These are phyloP conservation scores for Saccharomycopsis vini DNA, from an alignment of 805 yeast species.

Conservation along the genomic window DNA sequence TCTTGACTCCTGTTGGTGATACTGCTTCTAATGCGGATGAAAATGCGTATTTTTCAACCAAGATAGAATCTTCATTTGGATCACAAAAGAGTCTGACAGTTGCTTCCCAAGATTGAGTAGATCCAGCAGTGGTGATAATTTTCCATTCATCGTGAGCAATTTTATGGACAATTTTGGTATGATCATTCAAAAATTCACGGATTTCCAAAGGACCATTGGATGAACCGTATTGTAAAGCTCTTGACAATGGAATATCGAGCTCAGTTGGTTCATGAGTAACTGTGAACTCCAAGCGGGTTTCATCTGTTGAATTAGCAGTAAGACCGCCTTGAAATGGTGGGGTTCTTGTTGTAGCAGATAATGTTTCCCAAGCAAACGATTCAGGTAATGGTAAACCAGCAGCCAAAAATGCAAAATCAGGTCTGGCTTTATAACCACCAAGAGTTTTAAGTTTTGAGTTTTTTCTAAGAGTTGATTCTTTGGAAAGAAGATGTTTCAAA, in stretches of 20 bases:
- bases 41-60: conserved; percentile 61
- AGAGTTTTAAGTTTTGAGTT: conserved; percentile 5
- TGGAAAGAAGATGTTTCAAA: conserved; percentile 3
- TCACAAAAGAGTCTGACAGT: conserved; percentile 48
- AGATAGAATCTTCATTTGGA: conserved; percentile 53
- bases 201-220: conserved; percentile 60
- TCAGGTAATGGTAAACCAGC: conserved; percentile 78
- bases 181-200: conserved; percentile 49
- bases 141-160: conserved; percentile 52
- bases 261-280: conserved; percentile 20
- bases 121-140: conserved; percentile 48
- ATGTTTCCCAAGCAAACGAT: conserved; percentile 63
- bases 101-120: conserved; percentile 63
- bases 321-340: conserved; percentile 59
- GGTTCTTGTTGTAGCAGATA: conserved; percentile 47
- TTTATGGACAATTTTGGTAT: conserved; percentile 36
- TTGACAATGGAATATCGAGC: conserved; percentile 54
- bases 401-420: conserved; percentile 63
- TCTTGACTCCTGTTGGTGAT: conserved; percentile 45
- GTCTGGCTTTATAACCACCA: conserved; percentile 22
- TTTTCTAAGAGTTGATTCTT: conserved; percentile 1
- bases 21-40: conserved; percentile 62
- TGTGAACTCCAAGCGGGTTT: conserved; percentile 1
- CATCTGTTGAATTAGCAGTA: conserved; percentile 31
- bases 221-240: conserved; percentile 70